Conservation (phyloP, 2,329 filamentous ascomycete genomes). For the Sarocladium oryzae region DNA sequence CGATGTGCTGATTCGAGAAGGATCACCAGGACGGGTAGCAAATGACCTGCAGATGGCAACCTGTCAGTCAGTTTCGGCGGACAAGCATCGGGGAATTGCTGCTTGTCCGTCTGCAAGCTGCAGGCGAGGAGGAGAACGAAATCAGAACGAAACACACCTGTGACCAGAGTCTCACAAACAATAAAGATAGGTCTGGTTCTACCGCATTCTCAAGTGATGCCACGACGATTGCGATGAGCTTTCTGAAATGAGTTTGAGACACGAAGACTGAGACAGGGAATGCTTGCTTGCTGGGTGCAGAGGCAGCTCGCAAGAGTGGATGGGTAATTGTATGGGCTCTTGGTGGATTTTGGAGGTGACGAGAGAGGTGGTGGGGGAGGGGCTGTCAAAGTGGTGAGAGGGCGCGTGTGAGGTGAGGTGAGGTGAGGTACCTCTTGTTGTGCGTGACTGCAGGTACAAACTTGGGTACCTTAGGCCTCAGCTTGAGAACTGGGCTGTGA, state of each 20-base stretch:
- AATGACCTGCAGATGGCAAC: not conserved
- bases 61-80: slow-evolving; percentile 3
- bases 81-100: not conserved
- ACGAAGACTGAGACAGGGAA: not conserved
- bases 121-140: too few species aligned
- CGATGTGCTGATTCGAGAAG: not conserved
- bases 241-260: slow-evolving; percentile 4
- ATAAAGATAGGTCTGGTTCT: not conserved
- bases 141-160: not conserved
- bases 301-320: too few species aligned
- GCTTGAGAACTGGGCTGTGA: not conserved
- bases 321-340: too few species aligned
- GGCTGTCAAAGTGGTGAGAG: not conserved
- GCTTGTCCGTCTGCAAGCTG: too few species aligned
- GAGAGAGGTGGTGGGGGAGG: not conserved
- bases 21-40: not conserved
- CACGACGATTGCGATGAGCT: not conserved
- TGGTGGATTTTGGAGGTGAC: too few species aligned
- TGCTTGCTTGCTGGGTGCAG: not conserved
- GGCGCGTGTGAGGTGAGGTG: too few species aligned
- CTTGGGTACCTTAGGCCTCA: not conserved
- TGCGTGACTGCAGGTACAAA: too few species aligned
- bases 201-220: too few species aligned
- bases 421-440: too few species aligned
- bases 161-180: not conserved